Base-by-base conservation (phyloP, 352 stramenopile species). In the Phytopythium litorale region DNA sequence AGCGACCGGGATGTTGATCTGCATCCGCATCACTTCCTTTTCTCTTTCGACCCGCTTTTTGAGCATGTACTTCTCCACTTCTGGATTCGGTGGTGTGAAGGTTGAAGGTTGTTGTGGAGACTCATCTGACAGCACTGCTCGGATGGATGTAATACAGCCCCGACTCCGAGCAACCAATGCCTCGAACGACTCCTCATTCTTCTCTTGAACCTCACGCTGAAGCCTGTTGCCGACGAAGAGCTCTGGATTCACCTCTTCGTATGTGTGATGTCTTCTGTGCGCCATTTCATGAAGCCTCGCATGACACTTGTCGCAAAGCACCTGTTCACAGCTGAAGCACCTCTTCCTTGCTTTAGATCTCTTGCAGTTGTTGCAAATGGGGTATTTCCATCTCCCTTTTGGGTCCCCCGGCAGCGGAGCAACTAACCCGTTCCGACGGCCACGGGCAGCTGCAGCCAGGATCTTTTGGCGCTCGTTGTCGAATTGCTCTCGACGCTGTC, bases 261-360 rank as follows among this genome's bases (percentile, higher is more conserved):
- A 88, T 1, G 66, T 48, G 51, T 91, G 81, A 32, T 89, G 78
- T 0, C 78, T 63, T 32, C 78, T 65, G 12, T 81, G 67, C 4
- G 72, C 72, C 6, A 89, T 23, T 38, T 87, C 76, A 58, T 91
- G 81, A 3, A 91, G 64, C 1, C 75, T 72, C 16, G 78, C 67
- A 58, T 89, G 74, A 32, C 81, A 91, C 16, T 76, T 78, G 65
- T 88, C 78, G 55, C 81, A 91, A 3, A 87, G 53, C 3, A 83
- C 62, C 53, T 88, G 79, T 6, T 88, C 78, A 45, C 81, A 91
- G 19, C 67, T 55, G 16, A 73, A 63, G 37, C 81, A 91, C 23
- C 65, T 59, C 46, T 87, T 89, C 4, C 71, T 67, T 18, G 79
- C 76, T 62, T 75, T 70, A 45, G 62, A 67, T 11, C 45, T 21